Evolutionary conservation across 331 rosid genomes (phyloP), one percentile per base, ranked within the genome.

Genomic region (Erythrophleum ivorense): DNA sequence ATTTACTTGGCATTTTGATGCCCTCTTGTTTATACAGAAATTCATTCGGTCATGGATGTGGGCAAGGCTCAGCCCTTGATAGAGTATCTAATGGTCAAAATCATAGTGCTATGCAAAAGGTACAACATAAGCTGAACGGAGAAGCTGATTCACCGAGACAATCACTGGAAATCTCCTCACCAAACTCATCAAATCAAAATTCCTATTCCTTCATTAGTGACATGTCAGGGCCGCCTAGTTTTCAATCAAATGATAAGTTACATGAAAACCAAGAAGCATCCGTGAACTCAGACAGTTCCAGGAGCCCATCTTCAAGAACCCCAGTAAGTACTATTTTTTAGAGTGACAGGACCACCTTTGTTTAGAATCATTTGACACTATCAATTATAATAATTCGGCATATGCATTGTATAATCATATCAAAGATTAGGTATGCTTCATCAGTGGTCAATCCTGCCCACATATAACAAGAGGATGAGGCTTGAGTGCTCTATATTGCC

Each of bases 311-410:
- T 52, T 54, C 86, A 64, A 86, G 83, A 46, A 21, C 78, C 60
- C 68, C 71, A 15, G 98, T 95, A 80, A 88, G 92, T 86, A 43
- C 34, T 71, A 31, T 65, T 71, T 36, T 73, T 60, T 24, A 68
- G 4, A 10, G 9, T n/a, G 29, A 38, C 24, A 45, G 7, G 15
- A 54, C 1, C 38, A 6, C 43, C 69, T 24, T 14, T 16, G 58
- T 74, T 64, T 76, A 65, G 60, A 65, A 57, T 63, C 11, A 45
- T 78, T 55, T 69, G 41, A 24, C 79, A 54, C 60, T 9, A 49
- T 29, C 14, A n/a, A 62, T 49, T 64, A 48, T 5, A 21, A 24
- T 49, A 59, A 73, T 71, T 66, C 4, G 15, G 11, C 41, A 58
- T 58, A 31, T 67, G 50, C 75, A 70, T 73, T 64, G 48, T 24